These are phyloP conservation scores for Lithospermum erythrorhizon DNA, from an alignment of 257 asterid species.

Conservation along the genomic window DNA sequence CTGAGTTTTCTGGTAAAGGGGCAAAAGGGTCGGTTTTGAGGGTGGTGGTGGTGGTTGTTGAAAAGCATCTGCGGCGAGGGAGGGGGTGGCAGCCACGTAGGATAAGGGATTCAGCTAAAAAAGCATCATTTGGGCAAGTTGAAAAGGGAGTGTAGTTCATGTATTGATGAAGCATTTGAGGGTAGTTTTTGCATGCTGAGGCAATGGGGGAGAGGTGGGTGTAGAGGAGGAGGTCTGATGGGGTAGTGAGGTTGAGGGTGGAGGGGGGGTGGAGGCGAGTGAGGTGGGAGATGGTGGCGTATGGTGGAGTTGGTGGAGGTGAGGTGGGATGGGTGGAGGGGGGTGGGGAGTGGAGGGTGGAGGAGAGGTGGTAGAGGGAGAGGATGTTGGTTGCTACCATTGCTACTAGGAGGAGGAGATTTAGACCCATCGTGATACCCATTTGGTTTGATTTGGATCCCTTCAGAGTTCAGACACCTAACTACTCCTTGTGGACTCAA, in stretches of 20 bases:
- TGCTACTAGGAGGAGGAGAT: constrained; percentile 64
- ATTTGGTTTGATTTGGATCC: constrained; percentile 18
- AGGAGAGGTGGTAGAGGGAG: constrained; percentile 94
- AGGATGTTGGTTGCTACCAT: constrained; percentile 98
- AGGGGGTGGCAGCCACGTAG: constrained; percentile 95
- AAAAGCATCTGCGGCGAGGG: constrained; percentile 93
- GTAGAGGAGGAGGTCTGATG: constrained; percentile 82
- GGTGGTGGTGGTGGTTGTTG: constrained; percentile 50
- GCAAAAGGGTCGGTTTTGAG: constrained; percentile 61
- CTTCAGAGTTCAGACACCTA: background rate
- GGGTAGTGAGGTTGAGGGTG: constrained; percentile 26
- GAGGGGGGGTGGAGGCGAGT: constrained; percentile 53
- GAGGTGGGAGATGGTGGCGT: constrained; percentile 94
- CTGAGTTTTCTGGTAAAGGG: constrained; percentile 50
- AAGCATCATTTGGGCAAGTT: constrained; percentile 60
- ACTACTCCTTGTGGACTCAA: no score
- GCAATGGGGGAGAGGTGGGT: constrained; percentile 77
- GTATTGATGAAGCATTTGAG: constrained; percentile 59
- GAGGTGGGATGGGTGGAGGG: constrained; percentile 66
- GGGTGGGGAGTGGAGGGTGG: constrained; percentile 57
- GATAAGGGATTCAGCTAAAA: constrained; percentile 62
- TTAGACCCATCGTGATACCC: constrained; percentile 88
- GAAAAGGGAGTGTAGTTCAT: constrained; percentile 84
- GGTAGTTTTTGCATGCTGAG: constrained; percentile 75
- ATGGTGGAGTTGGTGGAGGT: constrained; percentile 96